Base-by-base conservation (phyloP, 495 filamentous ascomycete genomes). In the Xylaria palmicola region DNA sequence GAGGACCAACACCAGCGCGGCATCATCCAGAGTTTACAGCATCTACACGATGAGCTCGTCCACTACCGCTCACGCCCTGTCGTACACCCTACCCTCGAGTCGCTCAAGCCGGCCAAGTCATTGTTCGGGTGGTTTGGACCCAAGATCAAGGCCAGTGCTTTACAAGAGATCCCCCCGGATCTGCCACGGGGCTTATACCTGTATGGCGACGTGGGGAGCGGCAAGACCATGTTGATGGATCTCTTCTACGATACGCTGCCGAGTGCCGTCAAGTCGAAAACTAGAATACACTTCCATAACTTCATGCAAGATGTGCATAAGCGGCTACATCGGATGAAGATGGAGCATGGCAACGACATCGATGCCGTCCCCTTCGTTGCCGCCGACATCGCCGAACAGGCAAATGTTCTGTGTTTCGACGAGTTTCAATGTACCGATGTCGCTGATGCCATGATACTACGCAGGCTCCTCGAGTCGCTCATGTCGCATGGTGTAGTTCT, bases 221-320 rank as follows among this genome's bases (percentile, higher is more conserved):
- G 95, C 44, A 99, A 99, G 81, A 98, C 95, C 1, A 99, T 99
- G 95, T 79, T 99, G 63, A 98, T 99, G 94, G 95, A 99, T 69
- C 80, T 99, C 67, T 98, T 99, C 75, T 97, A 92, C 77, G 92
- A 98, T 56, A 96, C 93, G 1, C 77, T 99, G 52, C 94, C 94
- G 4, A 68, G 78, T 13, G 87, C 89, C 66, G 91, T 98, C 62
- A 83, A 76, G 58, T 83, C 85, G 40, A 97, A 96, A 80, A 95
- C 89, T n/a, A 83, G 94, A 15, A 96, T 98, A 65, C 94, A 98
- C 78, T 98, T 98, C 77, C 92, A 98, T 78, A 96, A 95, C 73
- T 98, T 98, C 81, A 98, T 98, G 93, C 94, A 98, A 75, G 90
- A 96, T 75, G 91, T 98, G 60, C 94, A 98, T 82, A 91, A 88